These are phyloP conservation scores for Tetrahymena malaccensis DNA, from an alignment of 73 alveolate species.

Conservation along the genomic window DNA sequence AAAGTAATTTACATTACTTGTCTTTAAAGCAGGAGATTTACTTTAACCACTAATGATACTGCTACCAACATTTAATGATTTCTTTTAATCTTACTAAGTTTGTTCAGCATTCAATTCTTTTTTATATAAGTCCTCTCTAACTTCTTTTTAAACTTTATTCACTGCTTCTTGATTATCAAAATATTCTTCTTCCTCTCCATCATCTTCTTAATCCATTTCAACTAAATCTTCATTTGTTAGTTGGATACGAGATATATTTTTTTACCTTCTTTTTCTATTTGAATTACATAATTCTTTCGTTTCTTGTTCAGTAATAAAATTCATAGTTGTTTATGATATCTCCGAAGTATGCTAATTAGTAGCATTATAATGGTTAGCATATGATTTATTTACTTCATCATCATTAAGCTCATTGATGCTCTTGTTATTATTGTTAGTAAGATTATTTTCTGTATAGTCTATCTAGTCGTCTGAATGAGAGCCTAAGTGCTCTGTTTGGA, in stretches of 20 bases:
- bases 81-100: not conserved
- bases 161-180: not conserved
- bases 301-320: not conserved
- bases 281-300: not conserved
- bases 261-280: not conserved
- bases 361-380: not conserved
- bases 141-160: not conserved
- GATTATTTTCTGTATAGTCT: not conserved
- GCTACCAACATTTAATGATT: not conserved
- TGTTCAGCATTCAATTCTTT: not conserved
- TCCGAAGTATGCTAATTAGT: not conserved
- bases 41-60: not conserved
- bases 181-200: not conserved
- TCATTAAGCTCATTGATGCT: not conserved
- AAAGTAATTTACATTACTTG: not conserved
- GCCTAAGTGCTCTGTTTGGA: not conserved
- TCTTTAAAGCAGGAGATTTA: not conserved
- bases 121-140: not conserved
- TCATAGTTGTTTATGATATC: not conserved
- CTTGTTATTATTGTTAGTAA: not conserved
- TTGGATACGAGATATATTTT: not conserved
- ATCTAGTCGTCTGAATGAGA: not conserved
- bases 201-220: not conserved
- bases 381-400: not conserved
- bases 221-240: not conserved